phyloP scores from a whole-genome alignment of 2,329 filamentous ascomycete genomes.

The Aspergillus ustus region DNA sequence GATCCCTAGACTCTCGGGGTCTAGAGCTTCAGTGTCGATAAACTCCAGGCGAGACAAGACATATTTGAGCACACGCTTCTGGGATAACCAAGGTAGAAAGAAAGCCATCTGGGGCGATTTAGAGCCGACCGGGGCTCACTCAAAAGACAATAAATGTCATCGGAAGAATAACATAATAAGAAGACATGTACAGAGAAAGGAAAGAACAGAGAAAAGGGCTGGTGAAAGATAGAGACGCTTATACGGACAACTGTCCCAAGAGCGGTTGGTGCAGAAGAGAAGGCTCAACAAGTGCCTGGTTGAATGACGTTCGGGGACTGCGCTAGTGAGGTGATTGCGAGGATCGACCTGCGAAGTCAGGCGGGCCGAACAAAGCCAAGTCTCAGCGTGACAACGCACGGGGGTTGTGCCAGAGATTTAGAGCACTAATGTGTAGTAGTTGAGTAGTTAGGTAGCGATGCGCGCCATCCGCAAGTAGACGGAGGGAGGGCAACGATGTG shows the following conservation, averaged over 20 bases:
- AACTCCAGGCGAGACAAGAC: conserved; percentile 81
- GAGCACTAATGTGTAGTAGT: conserved; percentile 15
- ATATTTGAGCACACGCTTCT: conserved; percentile 87
- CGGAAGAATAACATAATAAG: conserved; percentile 28
- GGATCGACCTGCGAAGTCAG: conserved; percentile 30
- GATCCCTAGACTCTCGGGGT: conserved; percentile 84
- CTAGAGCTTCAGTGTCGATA: conserved; percentile 83
- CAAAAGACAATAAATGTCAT: conserved; percentile 32
- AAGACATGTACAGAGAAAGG: conserved; percentile 17
- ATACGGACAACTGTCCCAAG: conserved; percentile 8
- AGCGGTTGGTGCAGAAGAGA: conserved; percentile 19
- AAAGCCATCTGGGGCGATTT: conserved; percentile 63
- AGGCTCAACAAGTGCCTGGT: conserved; percentile 21
- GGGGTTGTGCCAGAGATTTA: not conserved
- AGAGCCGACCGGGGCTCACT: conserved; percentile 39
- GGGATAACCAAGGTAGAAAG: conserved; percentile 77
- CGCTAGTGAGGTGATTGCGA: conserved; percentile 25
- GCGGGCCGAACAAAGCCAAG: conserved; percentile 27
- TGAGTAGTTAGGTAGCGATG: not conserved
- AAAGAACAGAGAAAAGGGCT: conserved; percentile 9
- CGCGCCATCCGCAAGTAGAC: not conserved
- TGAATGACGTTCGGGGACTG: conserved; percentile 39
- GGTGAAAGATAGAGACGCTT: conserved; percentile 7
- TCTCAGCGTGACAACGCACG: conserved; percentile 22
- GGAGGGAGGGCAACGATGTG: not conserved